Evolutionary conservation across 441 rosid genomes (phyloP).

Genomic region (Manihot esculenta): DNA sequence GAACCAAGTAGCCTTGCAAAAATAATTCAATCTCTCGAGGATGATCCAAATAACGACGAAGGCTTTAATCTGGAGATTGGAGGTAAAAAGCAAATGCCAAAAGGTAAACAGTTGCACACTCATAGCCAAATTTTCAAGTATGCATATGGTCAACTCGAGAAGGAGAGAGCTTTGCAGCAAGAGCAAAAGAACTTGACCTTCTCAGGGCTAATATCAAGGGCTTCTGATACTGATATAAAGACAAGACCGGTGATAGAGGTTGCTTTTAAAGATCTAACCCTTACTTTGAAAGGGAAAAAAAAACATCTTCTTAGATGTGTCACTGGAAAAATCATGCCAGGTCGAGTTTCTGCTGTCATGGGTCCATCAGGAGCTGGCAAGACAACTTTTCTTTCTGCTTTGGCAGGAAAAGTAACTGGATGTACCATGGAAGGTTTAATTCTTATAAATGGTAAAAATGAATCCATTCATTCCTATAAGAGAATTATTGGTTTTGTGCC

Average conservation of each 20-base stretch:
- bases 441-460: slow-evolving; percentile 72
- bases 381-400: slow-evolving; percentile 84
- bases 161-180: slow-evolving; percentile 73
- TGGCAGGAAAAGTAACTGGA: slow-evolving; percentile 77
- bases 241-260: slow-evolving; percentile 75
- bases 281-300: slow-evolving; percentile 68
- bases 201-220: slow-evolving; percentile 74
- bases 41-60: slow-evolving; percentile 31
- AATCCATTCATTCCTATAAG: slow-evolving; percentile 75
- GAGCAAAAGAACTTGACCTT: slow-evolving; percentile 63
- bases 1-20: slow-evolving; percentile 37
- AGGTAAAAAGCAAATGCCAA: slow-evolving; percentile 45
- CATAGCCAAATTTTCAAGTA: slow-evolving; percentile 74
- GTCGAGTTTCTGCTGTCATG: slow-evolving; percentile 94
- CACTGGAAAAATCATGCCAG: slow-evolving; percentile 76
- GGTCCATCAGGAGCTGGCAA: slow-evolving; percentile 99
- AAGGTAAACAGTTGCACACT: slow-evolving; percentile 51
- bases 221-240: slow-evolving; percentile 50
- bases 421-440: slow-evolving; percentile 61
- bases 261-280: slow-evolving; percentile 68
- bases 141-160: slow-evolving; percentile 76
- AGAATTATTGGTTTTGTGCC: slow-evolving; percentile 95
- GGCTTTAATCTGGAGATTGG: slow-evolving; percentile 41
- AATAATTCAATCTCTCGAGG: slow-evolving; percentile 37
- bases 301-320: slow-evolving; percentile 72